Evolutionary conservation across 257 asterid genomes (phyloP), one percentile per base, ranked within the genome.

Genomic region (Agastache rugosa): DNA sequence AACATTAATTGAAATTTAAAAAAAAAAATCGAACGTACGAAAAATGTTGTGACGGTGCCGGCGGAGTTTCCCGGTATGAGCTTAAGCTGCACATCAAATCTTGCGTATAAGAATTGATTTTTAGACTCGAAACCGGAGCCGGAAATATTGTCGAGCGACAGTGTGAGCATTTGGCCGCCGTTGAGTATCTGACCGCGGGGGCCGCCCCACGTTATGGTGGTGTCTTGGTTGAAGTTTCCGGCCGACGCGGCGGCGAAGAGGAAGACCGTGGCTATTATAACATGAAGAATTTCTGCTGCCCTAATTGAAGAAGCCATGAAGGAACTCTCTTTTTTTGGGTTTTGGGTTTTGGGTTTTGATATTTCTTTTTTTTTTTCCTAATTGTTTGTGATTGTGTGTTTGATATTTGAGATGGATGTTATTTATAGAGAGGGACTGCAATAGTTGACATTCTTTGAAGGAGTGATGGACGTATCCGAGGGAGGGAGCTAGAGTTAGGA

Each of bases 21-120:
- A 16, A 48, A n/a, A n/a, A 16, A 8, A 8, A 8, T 8, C 0
- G 5, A 0, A 65, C 89, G 80, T 75, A 89, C 96, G 22, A 63
- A 91, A 51, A 89, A 89, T 0, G 97, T 87, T 0, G 97, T 81
- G 62, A 91, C 97, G 0, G 94, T 82, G 78, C 96, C 97, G 16
- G 94, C 97, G 0, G 96, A 91, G 73, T 91, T 80, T 1, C 78
- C 77, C 1, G 92, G 87, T 0, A 91, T 68, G 47, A 91, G 91
- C 77, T 89, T 91, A 72, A 91, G 74, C 75, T 91, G 87, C 82
- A 87, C 34, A 39, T 91, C 96, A 2, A 91, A 79, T 68, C 89
- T 73, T 8, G 84, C 90, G 5, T 60, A 91, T 0, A 89, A 59
- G 62, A 63, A 91, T 19, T 69, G 67, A 3, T 74, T 80, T 34